phyloP scores from a whole-genome alignment of 1,139 yeast species.

The Yamadazyma siamensis region DNA sequence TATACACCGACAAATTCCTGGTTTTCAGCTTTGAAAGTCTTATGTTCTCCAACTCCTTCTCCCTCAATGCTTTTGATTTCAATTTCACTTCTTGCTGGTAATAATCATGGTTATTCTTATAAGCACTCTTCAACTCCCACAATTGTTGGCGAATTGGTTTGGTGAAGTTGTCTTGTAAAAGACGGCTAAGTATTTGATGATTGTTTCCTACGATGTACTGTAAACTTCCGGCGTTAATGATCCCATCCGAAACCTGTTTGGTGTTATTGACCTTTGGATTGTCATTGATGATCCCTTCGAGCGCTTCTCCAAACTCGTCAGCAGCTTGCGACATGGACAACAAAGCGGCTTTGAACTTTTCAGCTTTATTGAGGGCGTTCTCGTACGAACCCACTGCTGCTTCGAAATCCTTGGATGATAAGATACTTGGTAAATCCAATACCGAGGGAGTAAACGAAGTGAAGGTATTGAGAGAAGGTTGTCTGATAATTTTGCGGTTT shows the following conservation, averaged over 20 bases:
- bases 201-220: slow-evolving; percentile 78
- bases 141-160: slow-evolving; percentile 50
- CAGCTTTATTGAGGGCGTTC: slow-evolving; percentile 50
- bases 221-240: slow-evolving; percentile 72
- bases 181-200: slow-evolving; percentile 63
- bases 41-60: slow-evolving; percentile 54
- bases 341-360: slow-evolving; percentile 49
- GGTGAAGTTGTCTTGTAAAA: slow-evolving; percentile 51
- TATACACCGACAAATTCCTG: slow-evolving; percentile 60
- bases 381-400: slow-evolving; percentile 46
- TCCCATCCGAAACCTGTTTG: slow-evolving; percentile 60
- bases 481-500: slow-evolving; percentile 15
- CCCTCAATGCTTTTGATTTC: slow-evolving; percentile 48
- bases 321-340: slow-evolving; percentile 57
- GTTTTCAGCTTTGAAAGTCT: slow-evolving; percentile 54
- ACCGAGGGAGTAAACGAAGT: slow-evolving; percentile 50
- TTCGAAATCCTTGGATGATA: slow-evolving; percentile 57
- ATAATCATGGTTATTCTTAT: slow-evolving; percentile 42
- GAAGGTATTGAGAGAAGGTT: slow-evolving; percentile 34
- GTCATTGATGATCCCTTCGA: slow-evolving; percentile 49
- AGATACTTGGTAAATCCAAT: slow-evolving; percentile 55
- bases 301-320: slow-evolving; percentile 67
- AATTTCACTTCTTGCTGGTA: slow-evolving; percentile 54
- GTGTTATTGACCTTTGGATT: slow-evolving; percentile 69
- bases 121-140: slow-evolving; percentile 35